Evolutionary conservation across 225 moss, liverwort and hornwort genomes (phyloP).

Genomic region (Takakia lepidozioides): DNA sequence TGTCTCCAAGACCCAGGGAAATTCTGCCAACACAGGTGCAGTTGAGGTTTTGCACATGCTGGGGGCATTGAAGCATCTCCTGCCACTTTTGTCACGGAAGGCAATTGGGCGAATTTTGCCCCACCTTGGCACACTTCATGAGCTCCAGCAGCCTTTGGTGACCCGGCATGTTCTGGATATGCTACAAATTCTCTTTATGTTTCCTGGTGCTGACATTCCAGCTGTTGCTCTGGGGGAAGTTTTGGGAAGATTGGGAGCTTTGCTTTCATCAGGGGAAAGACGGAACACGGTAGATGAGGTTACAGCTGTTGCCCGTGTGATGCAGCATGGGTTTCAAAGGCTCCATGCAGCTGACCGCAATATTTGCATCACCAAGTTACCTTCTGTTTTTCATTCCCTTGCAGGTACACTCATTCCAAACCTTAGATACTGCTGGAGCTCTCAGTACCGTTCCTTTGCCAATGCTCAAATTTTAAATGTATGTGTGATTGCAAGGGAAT

Average conservation of each 20-base stretch:
- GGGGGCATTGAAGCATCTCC: conserved; percentile 63
- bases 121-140: conserved; percentile 62
- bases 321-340: conserved; percentile 78
- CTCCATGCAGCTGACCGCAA: conserved; percentile 47
- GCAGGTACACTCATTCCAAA: conserved; percentile 40
- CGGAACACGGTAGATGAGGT: conserved; percentile 82
- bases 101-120: conserved; percentile 69
- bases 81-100: conserved; percentile 73
- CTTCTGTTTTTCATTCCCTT: conserved; percentile 66
- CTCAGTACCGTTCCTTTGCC: no score
- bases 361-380: conserved; percentile 57
- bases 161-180: conserved; percentile 79
- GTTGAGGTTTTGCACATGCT: conserved; percentile 91
- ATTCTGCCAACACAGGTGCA: conserved; percentile 41
- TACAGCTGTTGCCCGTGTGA: conserved; percentile 79
- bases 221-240: conserved; percentile 54
- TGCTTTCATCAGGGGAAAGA: conserved; percentile 44
- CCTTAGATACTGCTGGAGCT: no score
- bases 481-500: no score
- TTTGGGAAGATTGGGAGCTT: conserved; percentile 53
- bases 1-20: conserved; percentile 37
- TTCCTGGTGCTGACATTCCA: conserved; percentile 62
- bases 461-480: no score
- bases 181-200: conserved; percentile 69
- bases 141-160: conserved; percentile 76